Evolutionary conservation across 768 basidiomycete genomes (phyloP).

Genomic region (Lactifluus hygrophoroides): DNA sequence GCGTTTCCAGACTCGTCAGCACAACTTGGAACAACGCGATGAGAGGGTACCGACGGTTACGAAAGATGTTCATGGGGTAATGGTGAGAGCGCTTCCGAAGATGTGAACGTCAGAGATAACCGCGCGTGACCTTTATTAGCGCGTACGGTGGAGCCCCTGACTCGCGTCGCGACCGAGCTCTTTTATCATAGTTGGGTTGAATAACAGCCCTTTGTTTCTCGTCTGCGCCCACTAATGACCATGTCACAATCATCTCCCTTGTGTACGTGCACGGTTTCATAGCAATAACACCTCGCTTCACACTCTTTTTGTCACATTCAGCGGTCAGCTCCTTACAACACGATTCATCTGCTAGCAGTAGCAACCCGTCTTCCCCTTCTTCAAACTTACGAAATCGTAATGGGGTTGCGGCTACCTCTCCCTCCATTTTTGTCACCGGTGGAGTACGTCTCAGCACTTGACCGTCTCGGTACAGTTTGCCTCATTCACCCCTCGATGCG

Average conservation of each 20-base stretch:
- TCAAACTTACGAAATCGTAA: constrained; percentile 4
- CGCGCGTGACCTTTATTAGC: constrained; percentile 11
- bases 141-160: constrained; percentile 14
- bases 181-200: no score
- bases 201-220: neutral
- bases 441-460: constrained; percentile 3
- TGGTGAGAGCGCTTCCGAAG: constrained; percentile 23
- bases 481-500: neutral
- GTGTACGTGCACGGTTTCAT: neutral
- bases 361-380: neutral
- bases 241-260: neutral
- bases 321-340: neutral
- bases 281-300: neutral
- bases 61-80: constrained; percentile 74
- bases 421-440: constrained; percentile 8
- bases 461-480: neutral
- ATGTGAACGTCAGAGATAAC: constrained; percentile 6
- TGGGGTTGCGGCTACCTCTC: neutral
- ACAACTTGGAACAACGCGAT: constrained; percentile 6
- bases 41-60: constrained; percentile 49
- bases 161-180: neutral
- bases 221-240: neutral
- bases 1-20: constrained; percentile 20
- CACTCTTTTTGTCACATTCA: neutral
- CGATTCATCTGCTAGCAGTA: neutral